Evolutionary conservation across 2,329 filamentous ascomycete genomes (phyloP).

Genomic region (Seiridium cupressi): DNA sequence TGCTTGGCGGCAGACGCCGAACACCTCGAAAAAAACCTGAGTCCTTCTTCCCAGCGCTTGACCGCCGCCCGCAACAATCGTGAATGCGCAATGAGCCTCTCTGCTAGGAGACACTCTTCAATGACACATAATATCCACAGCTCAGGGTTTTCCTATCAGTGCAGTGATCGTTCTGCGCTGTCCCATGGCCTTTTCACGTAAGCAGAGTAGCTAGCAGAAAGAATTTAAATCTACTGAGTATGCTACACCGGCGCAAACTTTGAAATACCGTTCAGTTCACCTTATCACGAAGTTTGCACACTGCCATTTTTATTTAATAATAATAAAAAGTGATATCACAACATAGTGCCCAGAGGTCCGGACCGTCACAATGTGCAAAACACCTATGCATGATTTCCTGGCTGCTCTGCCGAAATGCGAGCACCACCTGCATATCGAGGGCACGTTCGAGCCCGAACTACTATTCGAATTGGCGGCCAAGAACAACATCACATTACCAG

Average conservation of each 20-base stretch:
- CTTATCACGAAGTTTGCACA: no score
- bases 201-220: background rate
- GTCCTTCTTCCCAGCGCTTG: background rate
- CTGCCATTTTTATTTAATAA: background rate
- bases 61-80: background rate
- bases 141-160: background rate
- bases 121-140: slow-evolving; percentile 9
- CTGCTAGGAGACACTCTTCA: background rate
- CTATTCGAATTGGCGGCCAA: slow-evolving; percentile 67
- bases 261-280: background rate
- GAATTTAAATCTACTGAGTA: background rate
- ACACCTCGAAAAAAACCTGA: background rate
- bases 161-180: background rate
- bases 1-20: slow-evolving; percentile 4
- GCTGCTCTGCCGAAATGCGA: slow-evolving; percentile 73
- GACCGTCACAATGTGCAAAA: slow-evolving; percentile 50
- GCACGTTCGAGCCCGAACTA: slow-evolving; percentile 66
- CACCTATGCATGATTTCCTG: slow-evolving; percentile 57
- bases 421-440: slow-evolving; percentile 79
- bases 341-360: background rate
- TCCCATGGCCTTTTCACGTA: background rate
- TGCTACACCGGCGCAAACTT: background rate
- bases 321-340: background rate
- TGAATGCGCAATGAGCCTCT: background rate
- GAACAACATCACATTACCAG: slow-evolving; percentile 63